Percentiles rank a stretch among this genome's conserved stretches.
phyloP scores from a whole-genome alignment of 2,329 filamentous ascomycete species.

The Parastagonospora nodorum region DNA sequence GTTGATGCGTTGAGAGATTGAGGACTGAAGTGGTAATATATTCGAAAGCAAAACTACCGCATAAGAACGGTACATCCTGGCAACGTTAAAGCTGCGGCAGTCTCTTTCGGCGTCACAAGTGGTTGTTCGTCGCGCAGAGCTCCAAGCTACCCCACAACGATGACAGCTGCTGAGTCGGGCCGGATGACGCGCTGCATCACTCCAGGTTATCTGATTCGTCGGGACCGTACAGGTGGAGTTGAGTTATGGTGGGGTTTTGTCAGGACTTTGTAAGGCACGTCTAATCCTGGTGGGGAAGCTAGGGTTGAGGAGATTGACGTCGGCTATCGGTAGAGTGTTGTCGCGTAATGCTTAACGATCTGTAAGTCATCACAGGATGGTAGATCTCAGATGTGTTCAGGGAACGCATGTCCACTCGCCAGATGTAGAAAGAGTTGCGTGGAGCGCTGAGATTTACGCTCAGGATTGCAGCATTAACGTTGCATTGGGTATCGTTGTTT shows the following conservation, averaged over 20 bases:
- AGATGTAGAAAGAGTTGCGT: no score
- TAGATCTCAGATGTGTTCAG: no score
- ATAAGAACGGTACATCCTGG: background rate
- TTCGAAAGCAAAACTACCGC: background rate
- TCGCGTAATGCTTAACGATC: no score
- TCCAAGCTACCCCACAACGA: slow-evolving; percentile 30
- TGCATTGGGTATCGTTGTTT: no score
- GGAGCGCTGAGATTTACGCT: no score
- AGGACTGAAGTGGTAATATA: background rate
- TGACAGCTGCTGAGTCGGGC: slow-evolving; percentile 15
- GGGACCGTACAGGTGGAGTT: background rate
- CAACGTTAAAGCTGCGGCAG: slow-evolving; percentile 15
- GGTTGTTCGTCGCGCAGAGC: background rate
- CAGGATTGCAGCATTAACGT: no score
- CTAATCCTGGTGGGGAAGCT: no score
- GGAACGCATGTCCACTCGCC: no score
- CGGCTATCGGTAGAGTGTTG: no score
- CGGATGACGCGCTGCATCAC: slow-evolving; percentile 11
- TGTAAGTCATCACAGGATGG: no score
- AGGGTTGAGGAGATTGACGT: no score
- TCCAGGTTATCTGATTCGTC: slow-evolving; percentile 16
- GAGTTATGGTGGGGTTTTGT: slow-evolving; percentile 14
- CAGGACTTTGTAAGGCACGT: slow-evolving; percentile 5
- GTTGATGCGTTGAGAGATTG: no score
- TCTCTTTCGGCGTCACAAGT: slow-evolving; percentile 17